Base-by-base conservation (phyloP, 169 alveolate genomes). In the Plasmodium inui region DNA sequence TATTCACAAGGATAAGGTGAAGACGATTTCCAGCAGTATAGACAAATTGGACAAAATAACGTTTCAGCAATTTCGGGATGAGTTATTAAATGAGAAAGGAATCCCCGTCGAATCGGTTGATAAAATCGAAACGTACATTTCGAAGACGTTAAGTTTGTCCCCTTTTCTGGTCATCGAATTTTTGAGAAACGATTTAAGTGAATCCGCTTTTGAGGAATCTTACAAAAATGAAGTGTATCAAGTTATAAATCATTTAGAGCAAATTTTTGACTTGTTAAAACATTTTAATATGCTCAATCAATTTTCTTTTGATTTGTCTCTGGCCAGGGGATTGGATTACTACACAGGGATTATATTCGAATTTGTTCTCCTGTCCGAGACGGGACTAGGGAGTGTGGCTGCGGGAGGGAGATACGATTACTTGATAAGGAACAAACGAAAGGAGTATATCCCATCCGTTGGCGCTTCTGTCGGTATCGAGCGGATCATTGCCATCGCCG, bases 361-460 rank as follows among this genome's bases (percentile, higher is more conserved):
- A 91, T 99, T 99, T 12, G 99, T 98, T 37, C 94, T 98, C 17
- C 92, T 96, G 12, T 97, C 97, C 14, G 96, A 95, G 28, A 85
- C 94, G 22, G 96, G 95, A 44, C 98, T 98, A 32, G 99, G 99
- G 3, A 98, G 99, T 28, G 98, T 99, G 17, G 99, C 99, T n/a
- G 99, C 99, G 9, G 99, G 99, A 14, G 99, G 99, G 10, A 94
- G 99, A 83, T 99, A 99, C 91, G 99, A 99, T 91, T 97, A 96
- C 28, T 96, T 99, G 39, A 98, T 99, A 34, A 98, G 99, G 28
- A 97, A 97, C 97, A 98, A 98, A 85, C 94, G 98, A 53, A 97
- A 97, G 32, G 97, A 97, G 81, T 85, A 92, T 37, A 96, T 98
- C 32, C 99, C 99, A 12, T 98, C 99, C 8, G 99, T 99, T 17